A percentile compares a stretch with the other conserved stretches of the same genome.
phyloP scores from a whole-genome alignment of 495 filamentous ascomycete species.

The Xylaria cubensis region DNA sequence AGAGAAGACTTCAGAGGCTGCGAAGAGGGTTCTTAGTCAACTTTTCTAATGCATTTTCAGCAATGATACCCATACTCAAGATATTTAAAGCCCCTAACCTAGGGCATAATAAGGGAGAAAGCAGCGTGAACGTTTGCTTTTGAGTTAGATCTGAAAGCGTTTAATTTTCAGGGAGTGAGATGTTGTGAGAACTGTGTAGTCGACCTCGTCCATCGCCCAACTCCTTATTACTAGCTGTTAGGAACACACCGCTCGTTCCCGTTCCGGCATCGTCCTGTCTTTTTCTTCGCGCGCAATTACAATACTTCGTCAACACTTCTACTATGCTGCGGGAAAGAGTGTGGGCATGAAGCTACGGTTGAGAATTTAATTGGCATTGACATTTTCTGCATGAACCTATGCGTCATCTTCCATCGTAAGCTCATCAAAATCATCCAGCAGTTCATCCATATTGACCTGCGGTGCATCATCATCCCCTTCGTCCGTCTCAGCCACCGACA shows the following conservation, averaged over 20 bases:
- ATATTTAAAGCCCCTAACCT: background rate
- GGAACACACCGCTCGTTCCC: background rate
- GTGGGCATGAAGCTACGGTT: background rate
- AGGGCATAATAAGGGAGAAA: background rate
- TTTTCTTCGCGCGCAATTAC: background rate
- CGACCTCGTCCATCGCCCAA: background rate
- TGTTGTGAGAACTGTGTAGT: background rate
- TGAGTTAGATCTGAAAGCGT: background rate
- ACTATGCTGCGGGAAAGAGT: no score
- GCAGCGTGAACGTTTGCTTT: background rate
- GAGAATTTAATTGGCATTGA: constrained; percentile 12
- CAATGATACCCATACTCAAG: constrained; percentile 36
- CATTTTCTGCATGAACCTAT: constrained; percentile 19
- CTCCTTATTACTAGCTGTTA: background rate
- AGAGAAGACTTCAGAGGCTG: constrained; percentile 65
- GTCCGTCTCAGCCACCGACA: constrained; percentile 70
- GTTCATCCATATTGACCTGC: constrained; percentile 79
- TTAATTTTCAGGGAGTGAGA: background rate
- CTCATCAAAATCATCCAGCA: constrained; percentile 90
- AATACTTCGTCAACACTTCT: background rate
- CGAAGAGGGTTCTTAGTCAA: constrained; percentile 79
- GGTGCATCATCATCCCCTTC: constrained; percentile 72
- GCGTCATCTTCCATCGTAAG: constrained; percentile 65
- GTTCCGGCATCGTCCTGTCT: background rate
- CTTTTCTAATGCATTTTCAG: constrained; percentile 64